Base-by-base conservation (phyloP, 2,329 filamentous ascomycete genomes). In the Macrophomina phaseolina region DNA sequence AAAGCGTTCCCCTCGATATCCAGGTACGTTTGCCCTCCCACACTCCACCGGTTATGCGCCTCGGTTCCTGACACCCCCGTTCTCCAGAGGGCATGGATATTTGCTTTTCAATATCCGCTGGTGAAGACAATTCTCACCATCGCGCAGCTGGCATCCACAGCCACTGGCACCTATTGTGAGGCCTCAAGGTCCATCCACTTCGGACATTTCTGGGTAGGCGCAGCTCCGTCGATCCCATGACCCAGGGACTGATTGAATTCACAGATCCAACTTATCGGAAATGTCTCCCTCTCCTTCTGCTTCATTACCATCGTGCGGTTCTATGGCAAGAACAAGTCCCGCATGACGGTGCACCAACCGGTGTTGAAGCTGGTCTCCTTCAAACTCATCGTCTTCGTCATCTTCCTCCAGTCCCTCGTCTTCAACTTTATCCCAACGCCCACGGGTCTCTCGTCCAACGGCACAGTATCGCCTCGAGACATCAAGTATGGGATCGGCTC, bases 41-140 rank as follows among this genome's bases (percentile, higher is more conserved):
- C 65, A 67, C 70, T 45, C 71, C 6, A 4, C n/a, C 11, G 11
- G 18, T 6, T 55, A n/a, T 5, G 23, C 2, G 1, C 18, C 16
- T 6, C 67, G 60, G 66, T 67, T 18, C 11, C 40, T 11, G 16
- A 32, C 23, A 11, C 40, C 51, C 23, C 1, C 23, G 64, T 61
- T 23, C 30, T 9, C 23, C 7, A 73, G 48, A 71, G 69, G 38
- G 67, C 68, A n/a, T 76, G 70, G 70, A 70, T 73, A 16, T 64
- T 72, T 9, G 72, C 73, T 28, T 74, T 75, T 62, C 73, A 75
- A 65, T 75, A 72, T 60, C 72, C 73, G 0, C 38, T 75, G 18
- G 53, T 69, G 32, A 72, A 74, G 40, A 48, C 71, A 6, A 18
- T 73, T 18, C 67, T 69, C 30, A 68, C 72, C 18, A 67, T 73